phyloP scores from a whole-genome alignment of 345 rosid genomes.

The Erucastrum elatum region DNA sequence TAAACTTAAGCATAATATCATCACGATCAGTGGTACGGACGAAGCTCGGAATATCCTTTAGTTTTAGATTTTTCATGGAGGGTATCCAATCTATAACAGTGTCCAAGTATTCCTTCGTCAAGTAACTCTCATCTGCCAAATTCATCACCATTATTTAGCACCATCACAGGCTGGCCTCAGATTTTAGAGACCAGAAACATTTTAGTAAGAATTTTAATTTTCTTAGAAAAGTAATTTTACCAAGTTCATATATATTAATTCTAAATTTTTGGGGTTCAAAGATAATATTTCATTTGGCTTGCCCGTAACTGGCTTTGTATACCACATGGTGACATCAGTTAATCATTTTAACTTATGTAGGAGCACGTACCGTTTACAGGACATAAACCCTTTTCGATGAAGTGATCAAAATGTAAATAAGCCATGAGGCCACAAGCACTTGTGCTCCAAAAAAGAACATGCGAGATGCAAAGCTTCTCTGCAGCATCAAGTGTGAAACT shows the following conservation, averaged over 20 bases:
- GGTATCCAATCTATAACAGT: conserved; percentile 44
- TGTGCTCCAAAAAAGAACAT: conserved; percentile 26
- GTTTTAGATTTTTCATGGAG: conserved; percentile 24
- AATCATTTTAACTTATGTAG: background rate
- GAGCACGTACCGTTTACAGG: conserved; percentile 28
- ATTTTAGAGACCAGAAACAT: too few relatives aligned
- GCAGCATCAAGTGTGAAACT: conserved; percentile 36
- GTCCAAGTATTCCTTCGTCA: conserved; percentile 25
- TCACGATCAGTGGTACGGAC: conserved; percentile 36
- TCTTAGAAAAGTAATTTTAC: too few relatives aligned
- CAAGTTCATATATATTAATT: too few relatives aligned
- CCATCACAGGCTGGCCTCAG: too few relatives aligned
- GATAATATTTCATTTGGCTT: too few relatives aligned
- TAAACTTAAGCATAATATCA: conserved; percentile 17
- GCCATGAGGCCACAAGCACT: conserved; percentile 35
- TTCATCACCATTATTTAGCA: background rate
- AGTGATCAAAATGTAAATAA: conserved; percentile 18
- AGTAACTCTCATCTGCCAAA: conserved; percentile 32
- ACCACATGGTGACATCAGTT: background rate
- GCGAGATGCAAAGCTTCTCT: conserved; percentile 32
- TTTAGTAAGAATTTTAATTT: too few relatives aligned
- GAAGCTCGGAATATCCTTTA: conserved; percentile 43
- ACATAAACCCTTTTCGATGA: conserved; percentile 24
- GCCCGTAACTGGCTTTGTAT: background rate
- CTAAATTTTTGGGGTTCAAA: too few relatives aligned